Conservation (phyloP, 805 yeast genomes). For the Komagataella mondaviorum region DNA sequence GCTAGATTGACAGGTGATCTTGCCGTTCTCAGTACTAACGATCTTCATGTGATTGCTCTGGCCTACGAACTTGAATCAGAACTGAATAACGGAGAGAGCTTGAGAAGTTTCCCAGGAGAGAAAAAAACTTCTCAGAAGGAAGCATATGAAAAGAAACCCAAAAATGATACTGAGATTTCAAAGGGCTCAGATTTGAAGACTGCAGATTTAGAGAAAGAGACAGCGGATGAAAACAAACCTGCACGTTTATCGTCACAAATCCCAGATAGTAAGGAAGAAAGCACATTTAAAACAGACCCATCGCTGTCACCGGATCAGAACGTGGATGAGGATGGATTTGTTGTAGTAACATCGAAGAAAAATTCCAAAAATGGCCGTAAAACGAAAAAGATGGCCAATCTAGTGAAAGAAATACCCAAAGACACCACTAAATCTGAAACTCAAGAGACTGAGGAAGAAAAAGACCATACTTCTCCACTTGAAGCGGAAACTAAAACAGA, state of each 20-base stretch:
- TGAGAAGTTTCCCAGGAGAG: conserved; percentile 60
- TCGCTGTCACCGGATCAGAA: background rate
- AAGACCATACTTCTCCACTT: conserved; percentile 1
- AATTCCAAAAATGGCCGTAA: background rate
- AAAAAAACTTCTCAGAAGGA: conserved; percentile 11
- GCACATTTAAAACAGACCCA: background rate
- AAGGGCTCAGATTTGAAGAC: background rate
- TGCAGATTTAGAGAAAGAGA: background rate
- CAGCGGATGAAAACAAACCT: background rate
- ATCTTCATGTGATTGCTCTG: conserved; percentile 84
- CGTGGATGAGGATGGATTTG: background rate
- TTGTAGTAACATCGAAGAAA: background rate
- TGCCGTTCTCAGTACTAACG: conserved; percentile 77
- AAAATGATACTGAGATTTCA: background rate
- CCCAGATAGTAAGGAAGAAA: conserved; percentile 2
- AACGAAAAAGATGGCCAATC: conserved; percentile 1
- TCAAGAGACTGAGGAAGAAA: conserved; percentile 4
- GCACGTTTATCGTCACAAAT: conserved; percentile 1
- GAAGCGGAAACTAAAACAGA: conserved; percentile 11
- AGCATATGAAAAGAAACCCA: conserved; percentile 11
- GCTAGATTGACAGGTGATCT: conserved; percentile 87
- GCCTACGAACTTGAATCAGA: conserved; percentile 80
- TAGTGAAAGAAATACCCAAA: background rate
- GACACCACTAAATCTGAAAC: conserved; percentile 4
- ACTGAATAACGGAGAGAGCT: conserved; percentile 50